Evolutionary conservation across 306 rosid genomes (phyloP).

Genomic region (Medicago lupulina): DNA sequence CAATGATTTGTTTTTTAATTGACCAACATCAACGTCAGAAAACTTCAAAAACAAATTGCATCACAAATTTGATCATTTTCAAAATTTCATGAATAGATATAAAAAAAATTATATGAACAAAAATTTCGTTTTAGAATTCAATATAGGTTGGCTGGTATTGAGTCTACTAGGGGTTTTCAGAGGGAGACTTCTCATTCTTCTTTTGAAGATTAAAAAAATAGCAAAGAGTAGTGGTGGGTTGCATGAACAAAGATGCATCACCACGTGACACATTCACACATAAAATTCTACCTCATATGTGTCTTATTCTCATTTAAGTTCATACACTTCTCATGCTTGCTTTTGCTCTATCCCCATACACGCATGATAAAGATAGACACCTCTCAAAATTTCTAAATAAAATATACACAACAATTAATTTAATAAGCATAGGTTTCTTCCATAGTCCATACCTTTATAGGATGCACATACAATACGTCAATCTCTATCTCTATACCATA

Average conservation of each 20-base stretch:
- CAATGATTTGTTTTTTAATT: too few relatives aligned
- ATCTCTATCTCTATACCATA: neutral
- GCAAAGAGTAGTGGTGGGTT: constrained; percentile 45
- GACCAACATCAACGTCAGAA: too few relatives aligned
- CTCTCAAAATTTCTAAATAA: constrained; percentile 4
- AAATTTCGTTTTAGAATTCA: too few relatives aligned
- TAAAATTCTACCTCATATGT: constrained; percentile 39
- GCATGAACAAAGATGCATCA: constrained; percentile 59
- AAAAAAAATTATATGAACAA: too few relatives aligned
- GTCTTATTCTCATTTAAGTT: constrained; percentile 25
- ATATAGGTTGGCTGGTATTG: too few relatives aligned
- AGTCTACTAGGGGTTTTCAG: neutral
- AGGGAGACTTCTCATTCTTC: constrained; percentile 42
- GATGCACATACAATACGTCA: constrained; percentile 28
- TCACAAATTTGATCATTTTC: too few relatives aligned
- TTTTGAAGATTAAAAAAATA: constrained; percentile 39
- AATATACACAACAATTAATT: constrained; percentile 8
- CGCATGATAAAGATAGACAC: constrained; percentile 12
- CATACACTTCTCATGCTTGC: neutral
- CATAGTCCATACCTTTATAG: constrained; percentile 18
- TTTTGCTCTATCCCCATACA: constrained; percentile 16
- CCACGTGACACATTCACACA: constrained; percentile 62
- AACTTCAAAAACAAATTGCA: too few relatives aligned
- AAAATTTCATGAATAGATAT: too few relatives aligned
- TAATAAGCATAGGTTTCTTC: constrained; percentile 16